Base-by-base conservation (phyloP, 2,329 filamentous ascomycete genomes). In the Neoarthrinium moseri region DNA sequence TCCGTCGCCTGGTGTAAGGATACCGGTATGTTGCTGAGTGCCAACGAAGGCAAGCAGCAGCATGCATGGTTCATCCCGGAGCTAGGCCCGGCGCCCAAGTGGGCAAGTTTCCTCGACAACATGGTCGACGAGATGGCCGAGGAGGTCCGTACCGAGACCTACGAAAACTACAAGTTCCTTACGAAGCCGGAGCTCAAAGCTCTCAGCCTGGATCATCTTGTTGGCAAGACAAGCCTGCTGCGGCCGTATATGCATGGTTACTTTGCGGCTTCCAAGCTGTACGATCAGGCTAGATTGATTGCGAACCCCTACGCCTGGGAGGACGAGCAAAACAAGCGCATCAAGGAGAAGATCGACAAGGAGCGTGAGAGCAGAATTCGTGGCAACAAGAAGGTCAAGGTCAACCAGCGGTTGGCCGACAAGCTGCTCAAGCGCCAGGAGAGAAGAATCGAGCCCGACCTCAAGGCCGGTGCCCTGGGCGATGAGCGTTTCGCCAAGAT, bases 101-200 rank as follows among this genome's bases (percentile, higher is more conserved):
- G 94, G 94, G 97, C 94, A 63, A 85, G 88, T 3, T 97, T 97
- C 81, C 73, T 99, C 51, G 95, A 99, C 69, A 96, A 95, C 60
- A 83, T 99, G 60, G 94, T 97, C 8, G 94, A 99, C 71, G 95
- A 99, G 68, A 96, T 99, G 90, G 92, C 92, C 7, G 92, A 97
- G 63, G 83, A 86, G 62, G 74, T 78, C 23, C 78, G 75, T 49
- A 86, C 86, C 23, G 86, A 94, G 57, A 89, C 94, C 8, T 99
- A 99, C 73, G 94, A 99, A 70, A 97, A 99, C 69, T 97, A 92
- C 81, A 99, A 97, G 70, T 99, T 99, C 80, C 75, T 99, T 62
- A 96, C 92, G 2, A 68, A 90, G 50, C 83, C 89, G 34, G 91
- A 99, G 65, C 77, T 99, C 43, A 87, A 88, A 57, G 82, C 86